Base-by-base conservation (phyloP, 2,329 filamentous ascomycete species). In the Diaporthe longicolla region DNA sequence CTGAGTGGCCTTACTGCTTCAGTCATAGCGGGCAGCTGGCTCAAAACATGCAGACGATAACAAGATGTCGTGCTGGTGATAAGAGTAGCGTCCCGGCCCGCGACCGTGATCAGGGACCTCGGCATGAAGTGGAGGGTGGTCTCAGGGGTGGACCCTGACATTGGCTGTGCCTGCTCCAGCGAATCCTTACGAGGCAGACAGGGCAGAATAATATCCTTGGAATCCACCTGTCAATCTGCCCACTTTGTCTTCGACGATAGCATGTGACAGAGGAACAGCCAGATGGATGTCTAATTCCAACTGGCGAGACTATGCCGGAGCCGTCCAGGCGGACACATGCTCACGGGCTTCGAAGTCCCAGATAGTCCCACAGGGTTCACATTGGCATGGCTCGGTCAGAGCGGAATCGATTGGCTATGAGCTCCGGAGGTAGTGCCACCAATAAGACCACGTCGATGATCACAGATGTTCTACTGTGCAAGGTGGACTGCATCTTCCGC, bases 21-120 rank as follows among this genome's bases (percentile, higher is more conserved):
- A 13, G 63, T 26, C 4, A 29, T 68, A 68, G 63, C 32, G 63
- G 48, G 29, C 3, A 26, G 4, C 0, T 40, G n/a, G 9, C 48
- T 29, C 63, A 32, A 68, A 54, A 40, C 63, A 32, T 26, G 32
- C 48, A 37, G 32, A 10, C 63, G 63, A 66, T 66, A 66, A 66
- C 45, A 24, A n/a, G 17, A 54, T 68, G 63, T 40, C 63, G 63
- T 68, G 63, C 43, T 37, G 29, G 15, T 37, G 63, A 68, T 29
- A 66, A 52, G 29, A 29, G 7, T 13, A 9, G 32, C 63, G 63
- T 17, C 11, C 48, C 63, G 63, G 63, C 48, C 63, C 63, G 63
- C 21, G 15, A 15, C 32, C 32, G 48, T 68, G 32, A 48, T 17
- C 45, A 66, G 45, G 63, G 45, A 68, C 63, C 63, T 68, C 63